phyloP scores from a whole-genome alignment of 495 filamentous ascomycete genomes.

The Parachaetomium inaequale region DNA sequence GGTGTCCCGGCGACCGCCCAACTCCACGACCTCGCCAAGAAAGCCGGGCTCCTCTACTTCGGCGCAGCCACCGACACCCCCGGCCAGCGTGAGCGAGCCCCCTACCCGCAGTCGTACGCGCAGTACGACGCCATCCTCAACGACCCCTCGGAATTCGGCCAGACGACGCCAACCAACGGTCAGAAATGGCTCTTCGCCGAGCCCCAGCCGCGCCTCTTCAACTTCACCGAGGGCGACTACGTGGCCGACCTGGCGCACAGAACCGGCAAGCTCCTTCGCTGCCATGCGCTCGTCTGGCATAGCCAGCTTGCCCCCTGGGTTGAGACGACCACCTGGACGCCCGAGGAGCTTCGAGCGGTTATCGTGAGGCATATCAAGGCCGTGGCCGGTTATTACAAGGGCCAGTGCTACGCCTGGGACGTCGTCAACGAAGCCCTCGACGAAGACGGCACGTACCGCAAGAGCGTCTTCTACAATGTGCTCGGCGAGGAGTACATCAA shows the following conservation, averaged over 20 bases:
- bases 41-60: slow-evolving; percentile 46
- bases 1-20: slow-evolving; percentile 15
- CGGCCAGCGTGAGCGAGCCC: slow-evolving; percentile 36
- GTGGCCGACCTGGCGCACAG: slow-evolving; percentile 46
- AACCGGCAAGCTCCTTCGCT: slow-evolving; percentile 46
- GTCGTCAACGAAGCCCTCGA: slow-evolving; percentile 67
- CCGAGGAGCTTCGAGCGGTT: slow-evolving; percentile 43
- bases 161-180: slow-evolving; percentile 51
- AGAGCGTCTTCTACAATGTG: slow-evolving; percentile 51
- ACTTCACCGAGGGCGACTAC: slow-evolving; percentile 47
- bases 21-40: slow-evolving; percentile 29
- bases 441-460: slow-evolving; percentile 57
- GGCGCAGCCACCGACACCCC: slow-evolving; percentile 49
- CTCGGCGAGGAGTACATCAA: slow-evolving; percentile 54
- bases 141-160: slow-evolving; percentile 46
- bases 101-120: slow-evolving; percentile 25
- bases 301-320: slow-evolving; percentile 55
- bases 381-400: slow-evolving; percentile 52
- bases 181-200: slow-evolving; percentile 53
- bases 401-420: slow-evolving; percentile 53
- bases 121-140: slow-evolving; percentile 38
- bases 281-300: slow-evolving; percentile 60
- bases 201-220: slow-evolving; percentile 43
- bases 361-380: slow-evolving; percentile 50
- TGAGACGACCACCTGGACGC: slow-evolving; percentile 50